Evolutionary conservation across 768 basidiomycete species (phyloP), one percentile per base, ranked within the genome.

Genomic region (Xerocomellus amylosporus): DNA sequence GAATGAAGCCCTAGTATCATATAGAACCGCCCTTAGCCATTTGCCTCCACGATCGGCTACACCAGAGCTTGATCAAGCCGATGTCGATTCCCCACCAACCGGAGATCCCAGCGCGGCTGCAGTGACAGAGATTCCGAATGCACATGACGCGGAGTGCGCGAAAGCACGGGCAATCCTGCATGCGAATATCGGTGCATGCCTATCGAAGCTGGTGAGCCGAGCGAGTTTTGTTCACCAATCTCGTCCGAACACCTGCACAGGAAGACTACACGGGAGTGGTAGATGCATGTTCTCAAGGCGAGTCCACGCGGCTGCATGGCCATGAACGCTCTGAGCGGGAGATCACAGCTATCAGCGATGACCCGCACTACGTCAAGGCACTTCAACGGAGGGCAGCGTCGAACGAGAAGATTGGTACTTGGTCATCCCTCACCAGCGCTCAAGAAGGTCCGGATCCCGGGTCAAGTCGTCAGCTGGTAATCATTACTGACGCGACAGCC

Each of bases 161-260:
- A 85, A 84, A 62, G 76, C 80, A 24, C 80, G 90, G 49, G 84
- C 92, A 30, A 77, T 90, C 15, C 67, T 95, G 60, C 81, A 89
- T 66, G 86, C 88, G n/a, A 98, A 98, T 66, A 84, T 96, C 37
- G 93, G 80, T 0, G 94, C 93, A 48, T 95, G 93, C 62, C 77
- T 85, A 66, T 77, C 90, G 6, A 90, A 91, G 64, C 70, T 90
- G 70, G 93, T 90, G 63, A 65, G 85, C 63, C 19, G 22, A 34
- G 49, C 30, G 30, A 40, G 53, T 52, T 22, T 14, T 9, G 41
- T 39, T 9, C 33, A 2, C 42, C 39, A 31, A 34, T 38, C 45
- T 55, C 24, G 51, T 51, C 53, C 22, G 9, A 47, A 14, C 43
- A 50, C 47, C 50, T 36, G 44, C 9, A 8, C 60, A 93, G 90